Percentiles rank a stretch among this genome's conserved stretches.
phyloP scores from a whole-genome alignment of 768 basidiomycete genomes.

The Psilocybe tampanensis region DNA sequence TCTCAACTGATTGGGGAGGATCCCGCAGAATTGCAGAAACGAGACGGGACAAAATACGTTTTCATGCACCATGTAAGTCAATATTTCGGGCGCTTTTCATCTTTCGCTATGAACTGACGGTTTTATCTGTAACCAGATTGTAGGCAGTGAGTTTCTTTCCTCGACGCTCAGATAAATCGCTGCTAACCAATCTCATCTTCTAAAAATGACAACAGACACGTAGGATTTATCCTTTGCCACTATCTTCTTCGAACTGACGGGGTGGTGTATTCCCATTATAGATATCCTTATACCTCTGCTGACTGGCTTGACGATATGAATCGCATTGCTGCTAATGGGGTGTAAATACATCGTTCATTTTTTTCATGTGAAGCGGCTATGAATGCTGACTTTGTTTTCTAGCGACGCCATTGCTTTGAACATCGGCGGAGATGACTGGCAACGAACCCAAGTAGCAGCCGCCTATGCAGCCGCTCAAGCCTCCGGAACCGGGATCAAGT shows the following conservation, averaged over 20 bases:
- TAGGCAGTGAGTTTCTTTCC: constrained; percentile 9
- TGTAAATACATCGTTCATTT: constrained; percentile 37
- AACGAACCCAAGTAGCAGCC: constrained; percentile 44
- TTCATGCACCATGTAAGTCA: constrained; percentile 53
- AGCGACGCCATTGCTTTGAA: constrained; percentile 69
- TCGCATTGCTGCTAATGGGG: constrained; percentile 42
- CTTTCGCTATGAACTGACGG: neutral
- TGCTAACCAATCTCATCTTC: neutral
- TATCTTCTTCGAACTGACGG: neutral
- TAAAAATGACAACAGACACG: constrained; percentile 37
- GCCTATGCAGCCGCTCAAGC: constrained; percentile 55
- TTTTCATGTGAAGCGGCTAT: neutral
- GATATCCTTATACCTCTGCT: constrained; percentile 39
- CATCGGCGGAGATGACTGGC: constrained; percentile 58
- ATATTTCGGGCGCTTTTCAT: neutral
- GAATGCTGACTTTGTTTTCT: constrained; percentile 12
- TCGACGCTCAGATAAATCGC: neutral
- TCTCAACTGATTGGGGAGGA: constrained; percentile 18
- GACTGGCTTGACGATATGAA: constrained; percentile 46
- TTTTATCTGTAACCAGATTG: constrained; percentile 5
- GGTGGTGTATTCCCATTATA: constrained; percentile 12
- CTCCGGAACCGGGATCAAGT: constrained; percentile 44
- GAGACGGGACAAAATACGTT: constrained; percentile 49
- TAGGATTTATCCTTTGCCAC: too few species aligned
- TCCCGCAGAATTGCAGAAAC: constrained; percentile 33